Base-by-base conservation (phyloP, 2,329 filamentous ascomycete species). In the Biscogniauxia sp. region DNA sequence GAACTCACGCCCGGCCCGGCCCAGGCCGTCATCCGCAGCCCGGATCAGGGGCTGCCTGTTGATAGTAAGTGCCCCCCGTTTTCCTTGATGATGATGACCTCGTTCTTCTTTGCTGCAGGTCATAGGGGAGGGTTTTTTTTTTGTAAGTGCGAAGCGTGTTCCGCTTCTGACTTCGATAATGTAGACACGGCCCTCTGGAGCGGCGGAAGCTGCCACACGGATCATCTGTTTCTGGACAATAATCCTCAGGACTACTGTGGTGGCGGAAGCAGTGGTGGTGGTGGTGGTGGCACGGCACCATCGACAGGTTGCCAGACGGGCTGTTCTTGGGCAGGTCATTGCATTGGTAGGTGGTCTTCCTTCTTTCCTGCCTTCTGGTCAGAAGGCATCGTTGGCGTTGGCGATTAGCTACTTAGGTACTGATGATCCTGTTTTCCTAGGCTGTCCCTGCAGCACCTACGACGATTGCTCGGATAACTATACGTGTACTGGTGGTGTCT, bases 21-120 rank as follows among this genome's bases (percentile, higher is more conserved):
- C 5, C 68, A 72, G 51, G 67, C 64, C 6, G 69, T 78, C 32
- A 68, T 77, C 53, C 61, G 72, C 4, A 64, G 66, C 32, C 75
- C 76, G 20, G 62, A 70, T 9, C 59, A 25, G 26, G 64, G 71
- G 52, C 64, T 76, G 17, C 63, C 59, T 20, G 73, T 76, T 15
- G 72, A 77, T 53, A 60, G 74, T 76, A 69, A 63, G 72, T 28
- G n/a, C 17, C 26, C 25, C n/a, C 17, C 11, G 17, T 45, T 13
- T 9, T 5, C n/a, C 37, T 17, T 45, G 15, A 17, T 45, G 28
- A 2, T 2, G 28, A n/a, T n/a, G n/a, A n/a, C 28, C 28, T 8
- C 11, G 28, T 13, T 32, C 11, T 32, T 32, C 11, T 32, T 32
- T 32, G 7, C 28, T 32, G 23, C 23, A 23, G 23, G 23, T 23